Evolutionary conservation across 2,329 filamentous ascomycete genomes (phyloP).

Genomic region (Penicillium crustosum): DNA sequence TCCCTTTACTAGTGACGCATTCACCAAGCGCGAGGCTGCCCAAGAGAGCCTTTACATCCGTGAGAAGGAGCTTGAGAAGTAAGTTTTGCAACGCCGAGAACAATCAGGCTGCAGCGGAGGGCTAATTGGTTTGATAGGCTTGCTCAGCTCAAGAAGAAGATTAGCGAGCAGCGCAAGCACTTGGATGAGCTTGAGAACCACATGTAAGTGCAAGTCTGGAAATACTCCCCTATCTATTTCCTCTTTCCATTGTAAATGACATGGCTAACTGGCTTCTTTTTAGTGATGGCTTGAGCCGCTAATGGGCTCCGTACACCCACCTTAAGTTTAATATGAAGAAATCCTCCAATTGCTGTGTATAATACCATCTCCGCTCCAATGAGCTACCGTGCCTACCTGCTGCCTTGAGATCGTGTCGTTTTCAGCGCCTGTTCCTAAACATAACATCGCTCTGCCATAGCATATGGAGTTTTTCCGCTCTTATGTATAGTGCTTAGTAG

Average conservation of each 20-base stretch:
- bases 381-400: neutral
- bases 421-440: constrained; percentile 12
- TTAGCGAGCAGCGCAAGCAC: constrained; percentile 76
- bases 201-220: constrained; percentile 62
- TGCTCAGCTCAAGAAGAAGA: constrained; percentile 64
- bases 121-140: constrained; percentile 51
- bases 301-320: constrained; percentile 40
- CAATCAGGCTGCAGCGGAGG: neutral
- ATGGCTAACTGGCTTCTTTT: constrained; percentile 14
- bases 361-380: constrained; percentile 15
- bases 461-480: constrained; percentile 7
- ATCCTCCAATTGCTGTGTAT: constrained; percentile 13
- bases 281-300: constrained; percentile 75
- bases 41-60: constrained; percentile 81
- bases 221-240: neutral
- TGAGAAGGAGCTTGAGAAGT: constrained; percentile 86
- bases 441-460: constrained; percentile 9
- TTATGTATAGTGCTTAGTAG: neutral
- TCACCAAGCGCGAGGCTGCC: constrained; percentile 87
- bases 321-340: neutral
- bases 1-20: constrained; percentile 68
- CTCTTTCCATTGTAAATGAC: neutral
- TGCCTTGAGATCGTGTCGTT: constrained; percentile 4
- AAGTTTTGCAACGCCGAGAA: constrained; percentile 15
- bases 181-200: constrained; percentile 81